These are phyloP conservation scores for Colletotrichum destructivum DNA, from an alignment of 2,329 filamentous ascomycete species.

Conservation along the genomic window DNA sequence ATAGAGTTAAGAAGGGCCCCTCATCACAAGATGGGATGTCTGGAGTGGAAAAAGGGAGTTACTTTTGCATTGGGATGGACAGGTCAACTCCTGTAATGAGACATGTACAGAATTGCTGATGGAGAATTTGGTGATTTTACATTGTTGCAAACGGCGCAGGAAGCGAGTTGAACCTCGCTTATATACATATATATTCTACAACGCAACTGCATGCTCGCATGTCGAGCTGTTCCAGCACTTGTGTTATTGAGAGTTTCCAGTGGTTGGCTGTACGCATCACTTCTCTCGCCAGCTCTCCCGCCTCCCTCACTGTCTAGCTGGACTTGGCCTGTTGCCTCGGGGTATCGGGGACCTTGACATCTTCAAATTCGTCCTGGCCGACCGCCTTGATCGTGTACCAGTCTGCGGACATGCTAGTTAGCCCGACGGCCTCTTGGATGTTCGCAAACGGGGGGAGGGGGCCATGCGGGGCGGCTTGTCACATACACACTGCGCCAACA, in stretches of 20 bases:
- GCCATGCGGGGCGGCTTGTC: background rate
- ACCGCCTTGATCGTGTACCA: slow-evolving; percentile 82
- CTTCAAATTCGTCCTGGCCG: slow-evolving; percentile 96
- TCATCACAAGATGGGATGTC: slow-evolving; percentile 16
- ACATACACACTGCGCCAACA: slow-evolving; percentile 89
- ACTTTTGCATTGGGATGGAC: slow-evolving; percentile 31
- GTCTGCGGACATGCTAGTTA: slow-evolving; percentile 55
- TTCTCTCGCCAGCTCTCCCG: background rate
- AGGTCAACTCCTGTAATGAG: slow-evolving; percentile 31
- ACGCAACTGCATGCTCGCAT: slow-evolving; percentile 23
- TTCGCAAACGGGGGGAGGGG: background rate
- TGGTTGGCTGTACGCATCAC: slow-evolving; percentile 7
- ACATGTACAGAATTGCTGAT: slow-evolving; percentile 35
- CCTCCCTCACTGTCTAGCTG: slow-evolving; percentile 44
- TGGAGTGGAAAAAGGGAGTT: slow-evolving; percentile 18
- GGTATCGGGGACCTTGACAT: slow-evolving; percentile 89
- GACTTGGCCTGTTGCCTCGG: slow-evolving; percentile 66
- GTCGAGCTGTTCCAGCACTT: background rate
- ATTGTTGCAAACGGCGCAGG: slow-evolving; percentile 22
- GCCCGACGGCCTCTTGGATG: background rate
- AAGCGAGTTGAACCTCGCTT: slow-evolving; percentile 30
- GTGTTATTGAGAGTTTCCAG: background rate
- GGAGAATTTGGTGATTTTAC: slow-evolving; percentile 34
- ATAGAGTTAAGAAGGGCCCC: slow-evolving; percentile 9
- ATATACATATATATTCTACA: slow-evolving; percentile 39